Evolutionary conservation across 1,284 basidiomycete genomes (phyloP).

Genomic region (Chalciporus sp.): DNA sequence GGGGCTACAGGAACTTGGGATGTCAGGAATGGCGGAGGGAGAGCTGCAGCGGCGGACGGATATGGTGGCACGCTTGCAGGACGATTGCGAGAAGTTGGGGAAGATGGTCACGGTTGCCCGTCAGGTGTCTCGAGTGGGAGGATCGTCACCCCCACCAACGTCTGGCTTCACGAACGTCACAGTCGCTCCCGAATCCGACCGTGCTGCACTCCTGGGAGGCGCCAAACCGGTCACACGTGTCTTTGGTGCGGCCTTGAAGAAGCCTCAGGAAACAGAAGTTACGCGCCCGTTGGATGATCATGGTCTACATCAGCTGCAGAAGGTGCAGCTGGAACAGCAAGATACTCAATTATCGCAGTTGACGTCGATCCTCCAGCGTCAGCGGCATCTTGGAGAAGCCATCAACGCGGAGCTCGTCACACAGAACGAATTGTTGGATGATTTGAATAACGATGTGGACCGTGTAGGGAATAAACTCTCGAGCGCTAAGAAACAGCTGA

Average conservation of each 20-base stretch:
- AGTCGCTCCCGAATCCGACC: slow-evolving; percentile 57
- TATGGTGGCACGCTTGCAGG: slow-evolving; percentile 80
- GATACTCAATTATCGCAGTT: slow-evolving; percentile 81
- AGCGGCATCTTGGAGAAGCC: slow-evolving; percentile 85
- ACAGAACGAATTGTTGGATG: slow-evolving; percentile 88
- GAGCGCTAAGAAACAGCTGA: slow-evolving; percentile 81
- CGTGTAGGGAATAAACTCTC: slow-evolving; percentile 75
- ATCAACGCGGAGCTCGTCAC: slow-evolving; percentile 83
- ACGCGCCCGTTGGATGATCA: slow-evolving; percentile 87
- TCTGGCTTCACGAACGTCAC: slow-evolving; percentile 36
- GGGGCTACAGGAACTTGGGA: slow-evolving; percentile 66
- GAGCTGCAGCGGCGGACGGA: slow-evolving; percentile 83
- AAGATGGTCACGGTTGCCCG: slow-evolving; percentile 77
- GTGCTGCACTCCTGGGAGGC: slow-evolving; percentile 58
- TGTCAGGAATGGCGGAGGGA: slow-evolving; percentile 77
- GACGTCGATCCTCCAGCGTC: slow-evolving; percentile 81
- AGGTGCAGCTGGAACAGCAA: slow-evolving; percentile 80
- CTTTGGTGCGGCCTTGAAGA: slow-evolving; percentile 64
- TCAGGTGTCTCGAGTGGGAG: slow-evolving; percentile 46
- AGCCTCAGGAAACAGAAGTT: slow-evolving; percentile 79
- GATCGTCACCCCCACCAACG: slow-evolving; percentile 19
- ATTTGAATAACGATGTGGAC: slow-evolving; percentile 75
- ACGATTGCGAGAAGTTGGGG: slow-evolving; percentile 82
- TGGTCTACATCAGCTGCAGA: slow-evolving; percentile 81
- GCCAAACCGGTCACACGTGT: slow-evolving; percentile 66